These are phyloP conservation scores for Epichloe brachyelytri DNA, from an alignment of 2,329 filamentous ascomycete species.

Conservation along the genomic window DNA sequence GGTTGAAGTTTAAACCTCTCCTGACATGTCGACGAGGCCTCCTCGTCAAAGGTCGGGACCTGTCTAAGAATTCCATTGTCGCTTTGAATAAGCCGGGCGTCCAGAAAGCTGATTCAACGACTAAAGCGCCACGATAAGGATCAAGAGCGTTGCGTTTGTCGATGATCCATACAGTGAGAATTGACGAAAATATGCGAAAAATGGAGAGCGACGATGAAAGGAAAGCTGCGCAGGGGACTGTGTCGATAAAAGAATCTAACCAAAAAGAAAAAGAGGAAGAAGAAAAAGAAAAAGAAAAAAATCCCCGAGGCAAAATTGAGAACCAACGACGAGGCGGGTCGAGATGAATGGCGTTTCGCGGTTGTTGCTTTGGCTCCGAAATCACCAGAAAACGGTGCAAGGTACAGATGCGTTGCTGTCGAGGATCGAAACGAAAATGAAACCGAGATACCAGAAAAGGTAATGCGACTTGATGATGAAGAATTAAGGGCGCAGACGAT, in stretches of 20 bases:
- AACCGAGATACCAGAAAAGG: not conserved
- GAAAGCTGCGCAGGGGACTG: constrained; percentile 13
- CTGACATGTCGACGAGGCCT: not conserved
- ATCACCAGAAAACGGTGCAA: not conserved
- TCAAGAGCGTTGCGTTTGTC: not conserved
- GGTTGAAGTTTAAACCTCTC: not conserved
- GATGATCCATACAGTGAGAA: constrained; percentile 3
- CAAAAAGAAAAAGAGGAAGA: constrained; percentile 14
- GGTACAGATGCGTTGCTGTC: not conserved
- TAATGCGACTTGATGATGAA: not conserved
- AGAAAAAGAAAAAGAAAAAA: constrained; percentile 13
- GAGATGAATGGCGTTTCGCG: not conserved
- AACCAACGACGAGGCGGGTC: not conserved
- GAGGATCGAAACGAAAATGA: not conserved
- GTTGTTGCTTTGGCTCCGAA: not conserved
- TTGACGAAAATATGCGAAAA: not conserved
- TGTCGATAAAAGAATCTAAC: constrained; percentile 17
- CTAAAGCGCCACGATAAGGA: not conserved
- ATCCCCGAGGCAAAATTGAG: not conserved
- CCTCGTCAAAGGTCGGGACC: not conserved
- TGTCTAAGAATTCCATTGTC: not conserved
- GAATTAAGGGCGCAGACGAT: not conserved
- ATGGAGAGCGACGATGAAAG: constrained; percentile 3
- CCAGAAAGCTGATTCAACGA: not conserved
- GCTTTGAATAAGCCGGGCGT: not conserved